These are phyloP conservation scores for Termitomyces sp. DNA, from an alignment of 768 basidiomycete species.

Conservation along the genomic window DNA sequence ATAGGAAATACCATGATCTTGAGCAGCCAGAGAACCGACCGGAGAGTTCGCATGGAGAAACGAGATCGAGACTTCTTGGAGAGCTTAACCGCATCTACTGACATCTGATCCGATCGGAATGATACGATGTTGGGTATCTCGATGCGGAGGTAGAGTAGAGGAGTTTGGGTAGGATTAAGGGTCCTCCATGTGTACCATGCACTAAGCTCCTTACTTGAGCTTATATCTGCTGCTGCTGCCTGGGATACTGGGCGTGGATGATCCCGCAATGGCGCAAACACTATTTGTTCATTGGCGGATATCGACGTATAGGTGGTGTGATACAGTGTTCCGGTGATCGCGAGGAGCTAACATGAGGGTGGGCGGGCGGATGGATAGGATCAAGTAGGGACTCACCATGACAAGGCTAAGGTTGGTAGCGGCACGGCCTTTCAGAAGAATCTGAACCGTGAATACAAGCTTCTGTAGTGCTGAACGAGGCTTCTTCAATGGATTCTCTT, in stretches of 20 bases:
- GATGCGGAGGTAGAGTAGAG: slow-evolving; percentile 70
- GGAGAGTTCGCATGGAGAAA: slow-evolving; percentile 42
- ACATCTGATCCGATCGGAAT: slow-evolving; percentile 39
- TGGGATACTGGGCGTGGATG: slow-evolving; percentile 26
- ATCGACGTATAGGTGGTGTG: slow-evolving; percentile 57
- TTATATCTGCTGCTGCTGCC: slow-evolving; percentile 17
- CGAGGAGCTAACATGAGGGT: slow-evolving; percentile 50
- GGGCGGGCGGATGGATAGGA: slow-evolving; percentile 4
- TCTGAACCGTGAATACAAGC: slow-evolving; percentile 33
- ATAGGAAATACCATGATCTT: slow-evolving; percentile 88
- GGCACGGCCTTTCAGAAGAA: slow-evolving; percentile 58
- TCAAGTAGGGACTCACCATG: slow-evolving; percentile 40
- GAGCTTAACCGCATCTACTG: slow-evolving; percentile 11
- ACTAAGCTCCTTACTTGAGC: slow-evolving; percentile 28
- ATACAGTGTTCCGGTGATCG: slow-evolving; percentile 71
- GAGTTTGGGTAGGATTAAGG: slow-evolving; percentile 62
- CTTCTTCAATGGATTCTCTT: slow-evolving; percentile 28
- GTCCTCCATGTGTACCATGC: slow-evolving; percentile 72
- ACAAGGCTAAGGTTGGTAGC: slow-evolving; percentile 77
- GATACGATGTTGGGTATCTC: slow-evolving; percentile 77
- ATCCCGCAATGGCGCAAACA: slow-evolving; percentile 25
- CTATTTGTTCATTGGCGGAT: slow-evolving; percentile 20
- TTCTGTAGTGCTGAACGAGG: slow-evolving; percentile 40
- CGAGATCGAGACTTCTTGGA: slow-evolving; percentile 29
- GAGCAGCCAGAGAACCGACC: slow-evolving; percentile 63